Percentiles rank a stretch among this genome's conserved stretches.
These are phyloP conservation scores for Annulohypoxylon truncatum DNA, from an alignment of 2,329 filamentous ascomycete species.

Conservation along the genomic window DNA sequence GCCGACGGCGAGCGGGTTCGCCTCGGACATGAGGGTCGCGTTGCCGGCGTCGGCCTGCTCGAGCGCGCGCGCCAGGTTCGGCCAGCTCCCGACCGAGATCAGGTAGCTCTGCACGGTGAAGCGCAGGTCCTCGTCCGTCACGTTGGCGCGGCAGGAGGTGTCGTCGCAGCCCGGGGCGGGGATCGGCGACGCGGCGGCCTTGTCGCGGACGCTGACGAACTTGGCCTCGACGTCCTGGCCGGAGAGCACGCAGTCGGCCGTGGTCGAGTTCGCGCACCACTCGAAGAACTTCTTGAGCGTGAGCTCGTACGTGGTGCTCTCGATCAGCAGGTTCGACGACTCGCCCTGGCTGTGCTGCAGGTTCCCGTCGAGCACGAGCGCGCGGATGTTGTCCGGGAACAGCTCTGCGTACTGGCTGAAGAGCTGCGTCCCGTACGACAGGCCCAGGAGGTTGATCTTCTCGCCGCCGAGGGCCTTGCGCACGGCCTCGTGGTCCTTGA, in stretches of 20 bases:
- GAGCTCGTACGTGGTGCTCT: conserved; percentile 52
- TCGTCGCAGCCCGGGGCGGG: conserved; percentile 52
- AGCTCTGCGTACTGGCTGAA: conserved; percentile 58
- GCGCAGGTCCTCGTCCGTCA: conserved; percentile 51
- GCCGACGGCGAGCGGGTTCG: conserved; percentile 42
- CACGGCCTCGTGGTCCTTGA: conserved; percentile 49
- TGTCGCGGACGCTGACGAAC: conserved; percentile 46
- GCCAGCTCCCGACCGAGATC: conserved; percentile 39
- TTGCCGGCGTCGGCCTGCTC: conserved; percentile 51
- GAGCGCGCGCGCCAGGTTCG: conserved; percentile 41
- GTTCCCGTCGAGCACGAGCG: conserved; percentile 58
- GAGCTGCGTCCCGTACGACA: conserved; percentile 60
- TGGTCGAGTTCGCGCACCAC: conserved; percentile 49
- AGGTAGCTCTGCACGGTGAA: conserved; percentile 51
- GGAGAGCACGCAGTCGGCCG: conserved; percentile 47
- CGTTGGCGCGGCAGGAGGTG: conserved; percentile 42
- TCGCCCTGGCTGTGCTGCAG: conserved; percentile 56
- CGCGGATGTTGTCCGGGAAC: conserved; percentile 56
- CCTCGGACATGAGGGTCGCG: conserved; percentile 51
- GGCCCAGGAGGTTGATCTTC: conserved; percentile 51
- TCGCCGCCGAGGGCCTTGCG: conserved; percentile 46
- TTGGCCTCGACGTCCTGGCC: conserved; percentile 46
- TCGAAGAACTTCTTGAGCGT: conserved; percentile 53
- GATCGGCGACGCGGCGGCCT: conserved; percentile 50
- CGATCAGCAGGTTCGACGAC: conserved; percentile 51